Conservation (phyloP, 208 protist species). For the Strigomonas galati region DNA sequence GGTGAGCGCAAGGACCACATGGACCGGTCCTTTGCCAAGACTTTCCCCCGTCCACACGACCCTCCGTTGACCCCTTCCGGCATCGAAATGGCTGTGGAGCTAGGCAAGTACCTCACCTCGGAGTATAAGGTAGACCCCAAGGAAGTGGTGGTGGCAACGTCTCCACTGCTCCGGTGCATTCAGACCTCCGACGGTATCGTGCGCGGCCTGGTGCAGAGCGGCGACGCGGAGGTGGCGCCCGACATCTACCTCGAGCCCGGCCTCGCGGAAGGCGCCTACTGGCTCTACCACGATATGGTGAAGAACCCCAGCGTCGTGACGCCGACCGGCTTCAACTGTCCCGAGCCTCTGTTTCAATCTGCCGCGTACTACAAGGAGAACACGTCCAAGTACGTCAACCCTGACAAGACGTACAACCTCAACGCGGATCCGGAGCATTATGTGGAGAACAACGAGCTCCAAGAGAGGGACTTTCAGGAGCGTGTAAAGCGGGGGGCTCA, state of each 20-base stretch:
- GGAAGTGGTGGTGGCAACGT: constrained; percentile 31
- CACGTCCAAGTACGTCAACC: constrained; percentile 29
- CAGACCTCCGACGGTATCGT: constrained; percentile 48
- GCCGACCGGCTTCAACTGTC: constrained; percentile 24
- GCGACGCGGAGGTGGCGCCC: background rate
- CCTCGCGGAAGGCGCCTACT: constrained; percentile 39
- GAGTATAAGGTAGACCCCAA: constrained; percentile 19
- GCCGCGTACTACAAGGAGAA: constrained; percentile 25
- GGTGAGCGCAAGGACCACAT: constrained; percentile 53
- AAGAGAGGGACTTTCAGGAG: constrained; percentile 28
- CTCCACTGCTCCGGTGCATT: constrained; percentile 48
- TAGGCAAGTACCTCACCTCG: constrained; percentile 33
- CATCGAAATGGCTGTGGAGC: constrained; percentile 34
- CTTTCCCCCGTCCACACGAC: constrained; percentile 47
- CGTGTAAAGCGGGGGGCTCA: constrained; percentile 22
- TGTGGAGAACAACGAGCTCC: constrained; percentile 23
- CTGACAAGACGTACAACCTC: constrained; percentile 31
- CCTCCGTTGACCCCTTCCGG: constrained; percentile 51
- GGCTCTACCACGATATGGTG: constrained; percentile 43
- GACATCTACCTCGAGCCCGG: constrained; percentile 42
- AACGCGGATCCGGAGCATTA: constrained; percentile 25
- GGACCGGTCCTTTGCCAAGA: constrained; percentile 29
- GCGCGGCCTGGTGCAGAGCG: constrained; percentile 16
- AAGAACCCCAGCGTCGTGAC: constrained; percentile 27
- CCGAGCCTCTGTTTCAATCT: constrained; percentile 30